Evolutionary conservation across 2,329 filamentous ascomycete genomes (phyloP).

Genomic region (Botrytis fragariae): DNA sequence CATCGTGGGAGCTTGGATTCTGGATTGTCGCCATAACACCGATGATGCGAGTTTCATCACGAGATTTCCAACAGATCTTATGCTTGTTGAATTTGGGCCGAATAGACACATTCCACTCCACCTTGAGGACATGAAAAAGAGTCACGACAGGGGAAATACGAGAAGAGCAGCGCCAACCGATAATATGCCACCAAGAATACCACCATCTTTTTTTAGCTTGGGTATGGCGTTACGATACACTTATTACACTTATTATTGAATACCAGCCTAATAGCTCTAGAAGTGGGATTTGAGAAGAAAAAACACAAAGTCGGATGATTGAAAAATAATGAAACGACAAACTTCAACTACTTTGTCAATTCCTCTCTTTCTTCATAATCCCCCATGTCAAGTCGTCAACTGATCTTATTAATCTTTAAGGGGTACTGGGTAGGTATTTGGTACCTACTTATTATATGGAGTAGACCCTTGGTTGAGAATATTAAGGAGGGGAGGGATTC

Average conservation of each 20-base stretch:
- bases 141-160: not conserved
- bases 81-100: not conserved
- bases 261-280: not conserved
- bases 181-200: slow-evolving; percentile 1
- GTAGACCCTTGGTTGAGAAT: not conserved
- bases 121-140: not conserved
- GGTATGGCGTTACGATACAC: not conserved
- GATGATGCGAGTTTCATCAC: slow-evolving; percentile 3
- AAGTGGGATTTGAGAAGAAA: not conserved
- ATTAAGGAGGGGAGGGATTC: slow-evolving; percentile 12
- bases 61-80: not conserved
- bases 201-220: not conserved
- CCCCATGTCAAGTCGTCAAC: not conserved
- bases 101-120: not conserved
- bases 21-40: not conserved
- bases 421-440: not conserved
- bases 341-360: not conserved
- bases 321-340: not conserved
- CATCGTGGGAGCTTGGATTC: not conserved
- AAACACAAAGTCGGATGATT: not conserved
- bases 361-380: not conserved
- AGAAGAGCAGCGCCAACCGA: not conserved
- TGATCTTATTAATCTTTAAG: not conserved
- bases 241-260: not conserved
- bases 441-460: not conserved